Evolutionary conservation across 176 grass and related monocot genomes (phyloP), one percentile per base, ranked within the genome.

Genomic region (Chrysopogon serrulatus): DNA sequence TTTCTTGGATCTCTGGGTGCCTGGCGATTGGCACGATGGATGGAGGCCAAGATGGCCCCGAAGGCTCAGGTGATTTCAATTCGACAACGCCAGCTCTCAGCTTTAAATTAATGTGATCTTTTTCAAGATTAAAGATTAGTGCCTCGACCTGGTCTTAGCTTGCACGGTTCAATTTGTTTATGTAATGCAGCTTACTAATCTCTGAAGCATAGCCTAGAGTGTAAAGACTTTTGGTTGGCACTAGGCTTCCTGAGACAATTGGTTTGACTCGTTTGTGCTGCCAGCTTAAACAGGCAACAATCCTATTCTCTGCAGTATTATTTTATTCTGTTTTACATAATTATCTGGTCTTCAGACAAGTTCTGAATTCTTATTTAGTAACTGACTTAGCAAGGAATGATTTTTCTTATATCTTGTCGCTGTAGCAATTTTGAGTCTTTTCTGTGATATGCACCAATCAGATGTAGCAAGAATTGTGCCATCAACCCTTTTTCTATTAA

Each of bases 11-110:
- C 71, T 35, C 32, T 67, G 37, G 30, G 31, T 51, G 24, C 31
- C 10, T 10, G 34, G 54, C 14, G 57, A 33, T 19, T 24, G 56
- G 30, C 35, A 26, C 73, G 65, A 90, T 86, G 88, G 81, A 73
- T 24, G 83, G 53, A 47, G 83, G 44, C 54, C 72, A 86, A 72
- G 78, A 90, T 16, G 78, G 47, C 30, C 27, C 44, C 57, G 87
- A 65, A 9, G 83, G 54, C 5, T 77, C 78, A 71, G 88, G 88
- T 86, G 73, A 73, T 69, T 81, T 42, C 32, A 45, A 32, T 34
- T 60, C 28, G 3, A 68, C 70, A 48, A 67, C 69, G 40, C 51
- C 62, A 15, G 30, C 39, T 36, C 71, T 12, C 28, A 36, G 51
- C n/a, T 17, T 44, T 42, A 7, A 41, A 43, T 30, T 23, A 18